These are phyloP conservation scores for Vaccinium darrowii DNA, from an alignment of 148 eudicot genomes.

Conservation along the genomic window DNA sequence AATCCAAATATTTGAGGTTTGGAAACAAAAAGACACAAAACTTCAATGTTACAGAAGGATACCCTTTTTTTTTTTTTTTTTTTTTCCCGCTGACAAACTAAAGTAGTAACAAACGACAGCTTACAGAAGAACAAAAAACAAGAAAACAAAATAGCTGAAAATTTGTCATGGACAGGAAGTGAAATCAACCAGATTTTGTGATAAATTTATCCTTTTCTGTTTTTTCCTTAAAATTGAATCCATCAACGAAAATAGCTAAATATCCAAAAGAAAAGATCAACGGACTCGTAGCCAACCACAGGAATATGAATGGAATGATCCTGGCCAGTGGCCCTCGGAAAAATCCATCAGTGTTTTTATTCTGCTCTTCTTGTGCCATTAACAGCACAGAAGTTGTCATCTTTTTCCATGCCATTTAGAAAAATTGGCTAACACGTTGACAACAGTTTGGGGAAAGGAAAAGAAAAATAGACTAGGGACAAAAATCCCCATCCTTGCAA, in stretches of 20 bases:
- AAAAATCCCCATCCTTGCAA: slow-evolving; percentile 17
- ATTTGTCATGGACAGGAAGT: not conserved
- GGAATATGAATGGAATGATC: not conserved
- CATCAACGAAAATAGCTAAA: not conserved
- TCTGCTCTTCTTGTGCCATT: slow-evolving; percentile 6
- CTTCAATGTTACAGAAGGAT: not conserved
- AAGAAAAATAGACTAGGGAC: slow-evolving; percentile 14
- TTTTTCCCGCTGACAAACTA: not conserved
- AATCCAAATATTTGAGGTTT: not conserved
- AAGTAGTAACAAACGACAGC: not conserved
- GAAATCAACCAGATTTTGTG: not conserved
- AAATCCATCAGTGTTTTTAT: not conserved
- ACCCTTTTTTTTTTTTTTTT: no score
- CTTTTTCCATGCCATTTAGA: slow-evolving; percentile 13
- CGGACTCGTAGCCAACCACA: not conserved
- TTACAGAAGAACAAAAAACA: no score
- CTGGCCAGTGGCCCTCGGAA: not conserved
- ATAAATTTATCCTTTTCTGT: no score
- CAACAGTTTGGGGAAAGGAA: not conserved
- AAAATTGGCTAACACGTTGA: slow-evolving; percentile 12
- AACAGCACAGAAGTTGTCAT: not conserved
- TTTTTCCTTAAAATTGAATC: not conserved
- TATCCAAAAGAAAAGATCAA: not conserved
- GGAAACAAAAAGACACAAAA: not conserved
- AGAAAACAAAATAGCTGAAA: not conserved